These are phyloP conservation scores for Cymbopogon flexuosus DNA, from an alignment of 202 grass and related monocot species.

Conservation along the genomic window DNA sequence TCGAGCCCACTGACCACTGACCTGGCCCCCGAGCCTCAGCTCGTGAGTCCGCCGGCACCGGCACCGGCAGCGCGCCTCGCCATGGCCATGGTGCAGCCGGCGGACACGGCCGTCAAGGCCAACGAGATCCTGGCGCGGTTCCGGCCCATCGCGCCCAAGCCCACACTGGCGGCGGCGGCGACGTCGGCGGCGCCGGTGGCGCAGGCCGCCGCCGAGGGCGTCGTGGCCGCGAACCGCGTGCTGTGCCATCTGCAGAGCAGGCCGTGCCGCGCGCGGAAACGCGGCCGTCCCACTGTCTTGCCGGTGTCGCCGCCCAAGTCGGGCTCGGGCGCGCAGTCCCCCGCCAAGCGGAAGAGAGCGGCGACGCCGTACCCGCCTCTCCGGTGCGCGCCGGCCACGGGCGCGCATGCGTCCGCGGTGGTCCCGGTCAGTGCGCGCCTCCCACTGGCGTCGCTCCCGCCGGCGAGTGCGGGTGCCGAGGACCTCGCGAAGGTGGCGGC, in stretches of 20 bases:
- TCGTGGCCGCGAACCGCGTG: constrained; percentile 20
- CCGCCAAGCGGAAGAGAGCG: constrained; percentile 45
- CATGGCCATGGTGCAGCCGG: constrained; percentile 60
- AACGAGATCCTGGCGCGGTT: constrained; percentile 88
- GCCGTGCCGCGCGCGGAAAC: constrained; percentile 66
- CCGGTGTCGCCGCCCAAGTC: not conserved
- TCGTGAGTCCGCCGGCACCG: not conserved
- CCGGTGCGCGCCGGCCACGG: constrained; percentile 23
- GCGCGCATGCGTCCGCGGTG: constrained; percentile 29
- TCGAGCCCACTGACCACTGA: not conserved
- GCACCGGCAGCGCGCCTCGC: not conserved
- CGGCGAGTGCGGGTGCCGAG: not conserved
- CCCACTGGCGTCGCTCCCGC: constrained; percentile 6
- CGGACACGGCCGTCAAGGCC: constrained; percentile 75
- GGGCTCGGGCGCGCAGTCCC: not conserved
- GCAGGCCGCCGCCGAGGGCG: not conserved
- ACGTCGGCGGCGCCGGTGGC: not conserved
- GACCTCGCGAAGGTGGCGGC: not conserved
- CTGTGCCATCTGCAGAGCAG: constrained; percentile 57
- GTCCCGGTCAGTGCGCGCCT: constrained; percentile 27
- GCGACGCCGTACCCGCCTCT: constrained; percentile 27
- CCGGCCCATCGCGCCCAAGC: constrained; percentile 92
- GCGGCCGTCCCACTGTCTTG: constrained; percentile 39
- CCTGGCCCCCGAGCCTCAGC: not conserved
- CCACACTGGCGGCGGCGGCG: constrained; percentile 15